These are phyloP conservation scores for Aspergillus sparsus DNA, from an alignment of 495 filamentous ascomycete species.

Conservation along the genomic window DNA sequence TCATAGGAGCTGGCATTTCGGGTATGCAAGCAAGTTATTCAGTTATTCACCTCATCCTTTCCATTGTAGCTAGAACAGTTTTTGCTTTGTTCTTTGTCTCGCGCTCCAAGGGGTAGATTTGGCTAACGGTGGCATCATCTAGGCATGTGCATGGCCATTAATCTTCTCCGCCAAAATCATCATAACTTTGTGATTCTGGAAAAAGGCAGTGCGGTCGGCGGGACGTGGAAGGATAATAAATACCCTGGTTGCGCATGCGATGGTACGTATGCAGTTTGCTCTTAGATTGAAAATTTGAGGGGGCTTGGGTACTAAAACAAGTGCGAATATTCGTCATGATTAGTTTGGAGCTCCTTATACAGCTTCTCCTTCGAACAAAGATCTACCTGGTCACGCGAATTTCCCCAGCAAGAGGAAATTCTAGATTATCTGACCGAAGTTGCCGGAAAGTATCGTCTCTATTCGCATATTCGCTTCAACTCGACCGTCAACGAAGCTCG, in stretches of 20 bases:
- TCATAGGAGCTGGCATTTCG: slow-evolving; percentile 15
- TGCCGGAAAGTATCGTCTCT: slow-evolving; percentile 61
- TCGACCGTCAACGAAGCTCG: slow-evolving; percentile 49
- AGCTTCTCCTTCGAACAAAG: slow-evolving; percentile 69
- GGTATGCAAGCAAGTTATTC: neutral
- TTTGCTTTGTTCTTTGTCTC: neutral
- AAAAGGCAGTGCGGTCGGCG: slow-evolving; percentile 53
- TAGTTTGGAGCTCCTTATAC: slow-evolving; percentile 56
- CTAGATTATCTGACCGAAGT: slow-evolving; percentile 57
- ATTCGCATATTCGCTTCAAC: slow-evolving; percentile 57
- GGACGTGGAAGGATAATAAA: slow-evolving; percentile 58
- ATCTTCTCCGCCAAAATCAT: slow-evolving; percentile 53
- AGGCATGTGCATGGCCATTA: slow-evolving; percentile 60
- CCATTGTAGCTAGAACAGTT: neutral
- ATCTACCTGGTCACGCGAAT: slow-evolving; percentile 62
- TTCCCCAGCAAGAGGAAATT: slow-evolving; percentile 65
- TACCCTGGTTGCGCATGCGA: slow-evolving; percentile 59
- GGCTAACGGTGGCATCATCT: neutral
- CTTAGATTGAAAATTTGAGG: no score
- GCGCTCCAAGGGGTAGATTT: neutral
- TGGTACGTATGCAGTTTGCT: slow-evolving; percentile 28
- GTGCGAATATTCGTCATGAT: no score
- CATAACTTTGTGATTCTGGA: slow-evolving; percentile 59
- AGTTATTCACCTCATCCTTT: neutral
- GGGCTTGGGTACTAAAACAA: no score